phyloP scores from a whole-genome alignment of 2,329 filamentous ascomycete species.

The Aspergillus neotritici region DNA sequence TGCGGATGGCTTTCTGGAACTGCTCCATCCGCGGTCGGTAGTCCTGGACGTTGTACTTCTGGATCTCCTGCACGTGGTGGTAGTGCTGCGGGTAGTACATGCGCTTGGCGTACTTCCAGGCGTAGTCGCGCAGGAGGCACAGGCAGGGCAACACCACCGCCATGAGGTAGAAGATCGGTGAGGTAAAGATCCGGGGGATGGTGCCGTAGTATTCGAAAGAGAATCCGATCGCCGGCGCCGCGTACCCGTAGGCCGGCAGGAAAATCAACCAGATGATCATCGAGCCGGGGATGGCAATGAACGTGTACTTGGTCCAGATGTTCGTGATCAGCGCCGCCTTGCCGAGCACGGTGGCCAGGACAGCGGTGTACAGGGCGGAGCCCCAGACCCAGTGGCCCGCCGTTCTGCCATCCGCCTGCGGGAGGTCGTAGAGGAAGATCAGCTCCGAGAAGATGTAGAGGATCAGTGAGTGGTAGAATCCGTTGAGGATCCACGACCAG shows the following conservation, averaged over 20 bases:
- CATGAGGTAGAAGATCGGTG: slow-evolving; percentile 87
- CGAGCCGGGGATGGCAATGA: slow-evolving; percentile 90
- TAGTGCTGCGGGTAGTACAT: slow-evolving; percentile 97
- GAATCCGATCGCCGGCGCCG: slow-evolving; percentile 75
- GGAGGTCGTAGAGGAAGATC: slow-evolving; percentile 76
- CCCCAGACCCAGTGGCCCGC: slow-evolving; percentile 98
- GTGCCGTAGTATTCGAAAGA: slow-evolving; percentile 81
- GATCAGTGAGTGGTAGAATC: slow-evolving; percentile 89
- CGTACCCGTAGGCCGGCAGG: slow-evolving; percentile 77
- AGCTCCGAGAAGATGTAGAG: slow-evolving; percentile 80
- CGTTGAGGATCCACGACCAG: slow-evolving; percentile 85
- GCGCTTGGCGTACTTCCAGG: slow-evolving; percentile 94
- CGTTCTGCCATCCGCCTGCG: slow-evolving; percentile 69
- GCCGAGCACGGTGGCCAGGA: slow-evolving; percentile 85
- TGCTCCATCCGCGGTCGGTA: slow-evolving; percentile 98
- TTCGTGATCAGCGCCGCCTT: slow-evolving; percentile 94
- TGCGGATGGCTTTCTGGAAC: slow-evolving; percentile 98
- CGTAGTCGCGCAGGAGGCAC: slow-evolving; percentile 81
- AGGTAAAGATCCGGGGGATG: slow-evolving; percentile 71
- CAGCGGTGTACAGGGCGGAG: slow-evolving; percentile 85
- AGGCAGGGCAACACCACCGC: slow-evolving; percentile 70
- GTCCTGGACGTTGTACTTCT: slow-evolving; percentile 99
- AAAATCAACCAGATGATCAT: slow-evolving; percentile 89
- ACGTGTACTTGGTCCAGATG: slow-evolving; percentile 98
- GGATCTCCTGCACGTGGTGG: slow-evolving; percentile 98